phyloP scores from a whole-genome alignment of 768 basidiomycete species.

The Gautieria morchelliformis region DNA sequence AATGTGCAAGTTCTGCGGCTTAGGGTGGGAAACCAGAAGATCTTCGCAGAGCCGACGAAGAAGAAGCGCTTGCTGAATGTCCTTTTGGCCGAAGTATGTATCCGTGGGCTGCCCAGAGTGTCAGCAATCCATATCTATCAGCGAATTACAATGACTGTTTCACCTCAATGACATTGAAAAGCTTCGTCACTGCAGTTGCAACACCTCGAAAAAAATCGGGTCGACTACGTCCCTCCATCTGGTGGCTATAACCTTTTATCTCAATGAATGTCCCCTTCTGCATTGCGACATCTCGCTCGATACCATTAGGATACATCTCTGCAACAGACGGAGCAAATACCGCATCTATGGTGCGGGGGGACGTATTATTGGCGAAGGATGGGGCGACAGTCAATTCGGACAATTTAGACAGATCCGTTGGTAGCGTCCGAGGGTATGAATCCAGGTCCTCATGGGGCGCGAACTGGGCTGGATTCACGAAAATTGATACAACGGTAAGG shows the following conservation, averaged over 20 bases:
- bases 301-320: slow-evolving; percentile 93
- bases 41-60: slow-evolving; percentile 72
- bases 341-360: slow-evolving; percentile 40
- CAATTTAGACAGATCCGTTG: slow-evolving; percentile 61
- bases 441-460: slow-evolving; percentile 90
- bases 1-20: slow-evolving; percentile 67
- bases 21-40: slow-evolving; percentile 71
- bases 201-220: slow-evolving; percentile 95
- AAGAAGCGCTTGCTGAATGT: slow-evolving; percentile 91
- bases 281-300: slow-evolving; percentile 58
- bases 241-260: slow-evolving; percentile 81
- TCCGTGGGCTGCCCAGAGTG: slow-evolving; percentile 59
- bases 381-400: slow-evolving; percentile 21
- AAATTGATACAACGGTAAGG: slow-evolving; percentile 86
- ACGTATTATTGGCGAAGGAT: slow-evolving; percentile 9
- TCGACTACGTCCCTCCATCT: slow-evolving; percentile 85
- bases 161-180: slow-evolving; percentile 89
- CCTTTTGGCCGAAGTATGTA: slow-evolving; percentile 96
- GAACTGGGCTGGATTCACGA: slow-evolving; percentile 97
- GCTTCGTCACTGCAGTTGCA: slow-evolving; percentile 87
- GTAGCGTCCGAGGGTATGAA: slow-evolving; percentile 83
- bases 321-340: slow-evolving; percentile 72
- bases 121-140: not conserved
- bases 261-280: slow-evolving; percentile 90
- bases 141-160: slow-evolving; percentile 13